These are phyloP conservation scores for Penicillium sp. DNA, from an alignment of 2,329 filamentous ascomycete species.

Conservation along the genomic window DNA sequence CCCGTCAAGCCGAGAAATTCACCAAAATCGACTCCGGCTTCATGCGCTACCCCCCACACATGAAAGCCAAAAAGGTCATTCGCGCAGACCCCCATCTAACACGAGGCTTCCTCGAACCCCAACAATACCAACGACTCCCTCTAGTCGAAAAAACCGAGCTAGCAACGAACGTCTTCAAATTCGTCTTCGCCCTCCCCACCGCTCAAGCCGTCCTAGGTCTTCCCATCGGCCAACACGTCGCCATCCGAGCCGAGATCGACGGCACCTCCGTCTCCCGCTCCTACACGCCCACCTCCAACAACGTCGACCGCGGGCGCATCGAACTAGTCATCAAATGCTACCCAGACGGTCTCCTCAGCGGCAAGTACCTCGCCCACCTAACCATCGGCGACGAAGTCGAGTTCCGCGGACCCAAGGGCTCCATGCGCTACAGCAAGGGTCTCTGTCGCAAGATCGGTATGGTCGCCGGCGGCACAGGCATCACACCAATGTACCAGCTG, in stretches of 20 bases:
- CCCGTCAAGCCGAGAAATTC: conserved; percentile 8
- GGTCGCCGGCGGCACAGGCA: conserved; percentile 44
- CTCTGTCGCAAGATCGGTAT: conserved; percentile 38
- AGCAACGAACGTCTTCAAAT: conserved; percentile 39
- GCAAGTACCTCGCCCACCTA: conserved; percentile 31
- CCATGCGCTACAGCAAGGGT: conserved; percentile 33
- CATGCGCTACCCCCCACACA: conserved; percentile 35
- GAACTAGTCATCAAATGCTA: conserved; percentile 38
- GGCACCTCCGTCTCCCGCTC: conserved; percentile 51
- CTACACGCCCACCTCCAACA: conserved; percentile 51
- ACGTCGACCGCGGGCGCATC: conserved; percentile 31
- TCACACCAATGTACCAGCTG: conserved; percentile 61
- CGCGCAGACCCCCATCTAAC: conserved; percentile 42
- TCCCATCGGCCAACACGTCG: conserved; percentile 58
- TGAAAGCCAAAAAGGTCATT: conserved; percentile 41
- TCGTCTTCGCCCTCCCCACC: conserved; percentile 52
- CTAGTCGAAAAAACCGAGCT: conserved; percentile 34
- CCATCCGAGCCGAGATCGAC: conserved; percentile 51
- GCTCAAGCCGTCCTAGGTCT: conserved; percentile 51
- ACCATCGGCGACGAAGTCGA: conserved; percentile 35
- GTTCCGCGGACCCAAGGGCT: conserved; percentile 40
- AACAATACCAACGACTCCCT: conserved; percentile 50
- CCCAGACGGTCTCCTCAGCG: conserved; percentile 32
- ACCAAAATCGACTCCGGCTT: conserved; percentile 24
- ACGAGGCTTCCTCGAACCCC: conserved; percentile 52